Evolutionary conservation across 805 yeast genomes (phyloP), one percentile per base, ranked within the genome.

Genomic region (Candida boleticola): DNA sequence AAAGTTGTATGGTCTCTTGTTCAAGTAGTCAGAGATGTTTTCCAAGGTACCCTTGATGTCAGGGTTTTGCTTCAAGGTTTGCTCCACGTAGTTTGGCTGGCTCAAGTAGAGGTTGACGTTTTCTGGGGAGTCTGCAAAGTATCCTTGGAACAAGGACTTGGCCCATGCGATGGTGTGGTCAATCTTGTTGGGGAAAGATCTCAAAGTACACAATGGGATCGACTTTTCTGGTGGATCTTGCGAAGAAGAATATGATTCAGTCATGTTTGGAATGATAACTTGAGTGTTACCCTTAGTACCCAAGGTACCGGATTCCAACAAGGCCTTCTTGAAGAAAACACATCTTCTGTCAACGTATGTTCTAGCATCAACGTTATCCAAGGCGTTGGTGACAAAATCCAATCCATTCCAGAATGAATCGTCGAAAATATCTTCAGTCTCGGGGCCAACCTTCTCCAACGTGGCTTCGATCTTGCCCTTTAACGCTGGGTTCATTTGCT

Each of bases 131-230:
- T 92, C 97, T 29, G 81, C 73, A 64, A 93, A 93, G 58, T 81
- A 89, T 17, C 93, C 96, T 73, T 86, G 93, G 76, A 93, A 93
- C 59, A 89, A 74, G 16, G 89, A 82, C 69, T 95, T 95, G 13
- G 98, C 96, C 99, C 99, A 93, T 4, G 99, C 98, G 68, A 93
- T 93, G 1, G 99, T 93, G 61, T 93, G 99, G 62, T 93, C 99
- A 55, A 93, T 93, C 68, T 92, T 92, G 66, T 89, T 87, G 43
- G 99, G 99, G 83, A 93, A 93, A 3, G 96, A 87, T 68, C 98
- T 83, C 60, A 93, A 76, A 2, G 99, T 93, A 77, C 99, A 93
- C 57, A 93, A 76, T 25, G 99, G 99, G 58, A 93, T 90, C 3
- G 96, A 82, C 67, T 89, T 89, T 72, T 93, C 99, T 29, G 99